Percentiles rank a stretch among this genome's conserved stretches.
These are phyloP conservation scores for Eutypa lata DNA, from an alignment of 2,329 filamentous ascomycete species.

Conservation along the genomic window DNA sequence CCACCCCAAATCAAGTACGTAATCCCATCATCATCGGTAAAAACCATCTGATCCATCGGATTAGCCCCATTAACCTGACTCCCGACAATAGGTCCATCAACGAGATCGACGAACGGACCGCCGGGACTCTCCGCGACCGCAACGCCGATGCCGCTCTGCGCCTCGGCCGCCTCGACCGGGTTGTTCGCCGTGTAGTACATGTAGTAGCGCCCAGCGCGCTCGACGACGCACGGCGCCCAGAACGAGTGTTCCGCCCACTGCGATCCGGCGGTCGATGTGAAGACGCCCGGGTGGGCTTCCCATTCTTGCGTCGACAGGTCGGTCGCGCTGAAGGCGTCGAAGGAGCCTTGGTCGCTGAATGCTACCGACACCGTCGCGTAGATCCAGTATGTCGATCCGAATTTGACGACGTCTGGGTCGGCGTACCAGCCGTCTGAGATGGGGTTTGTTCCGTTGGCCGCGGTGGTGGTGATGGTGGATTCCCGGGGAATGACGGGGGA, in stretches of 20 bases:
- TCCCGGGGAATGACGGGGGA: not conserved
- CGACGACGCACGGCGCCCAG: slow-evolving; percentile 6
- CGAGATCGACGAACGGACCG: slow-evolving; percentile 2
- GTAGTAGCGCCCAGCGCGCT: slow-evolving; percentile 2
- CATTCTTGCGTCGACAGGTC: not conserved
- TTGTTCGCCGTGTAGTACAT: slow-evolving; percentile 7
- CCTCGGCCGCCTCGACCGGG: slow-evolving; percentile 2
- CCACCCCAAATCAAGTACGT: slow-evolving; percentile 5
- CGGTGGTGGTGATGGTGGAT: not conserved
- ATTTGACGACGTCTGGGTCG: slow-evolving; percentile 4
- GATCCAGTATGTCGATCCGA: slow-evolving; percentile 3
- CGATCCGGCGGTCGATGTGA: not conserved
- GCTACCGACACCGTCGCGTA: slow-evolving; percentile 3
- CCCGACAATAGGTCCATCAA: not conserved
- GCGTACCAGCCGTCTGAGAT: slow-evolving; percentile 5
- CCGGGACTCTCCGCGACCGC: not conserved
- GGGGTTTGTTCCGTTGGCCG: not conserved
- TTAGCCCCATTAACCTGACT: not conserved
- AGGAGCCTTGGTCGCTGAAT: not conserved
- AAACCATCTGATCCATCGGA: slow-evolving; percentile 5
- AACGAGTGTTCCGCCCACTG: slow-evolving; percentile 3
- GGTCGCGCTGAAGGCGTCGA: slow-evolving; percentile 1
- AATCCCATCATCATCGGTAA: slow-evolving; percentile 1
- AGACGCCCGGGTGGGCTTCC: slow-evolving; percentile 1
- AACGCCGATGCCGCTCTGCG: slow-evolving; percentile 3